phyloP scores from a whole-genome alignment of 306 rosid species.

The Fagus crenata region DNA sequence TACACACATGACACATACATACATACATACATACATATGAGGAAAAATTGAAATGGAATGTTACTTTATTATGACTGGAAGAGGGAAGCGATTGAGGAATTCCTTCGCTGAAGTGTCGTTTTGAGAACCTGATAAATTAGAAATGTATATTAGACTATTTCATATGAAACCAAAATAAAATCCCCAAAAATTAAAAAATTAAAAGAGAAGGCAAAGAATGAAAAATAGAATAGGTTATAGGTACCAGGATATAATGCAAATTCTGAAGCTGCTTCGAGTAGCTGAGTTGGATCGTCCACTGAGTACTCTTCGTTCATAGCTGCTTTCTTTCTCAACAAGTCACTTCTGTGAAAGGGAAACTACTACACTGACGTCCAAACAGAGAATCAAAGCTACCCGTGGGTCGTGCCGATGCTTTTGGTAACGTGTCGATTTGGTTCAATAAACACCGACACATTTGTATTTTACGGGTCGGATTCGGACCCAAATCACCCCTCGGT shows the following conservation, averaged over 20 bases:
- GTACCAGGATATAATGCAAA: constrained; percentile 66
- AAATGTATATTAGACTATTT: neutral
- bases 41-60: neutral
- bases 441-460: neutral
- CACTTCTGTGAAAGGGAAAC: neutral
- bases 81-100: constrained; percentile 79
- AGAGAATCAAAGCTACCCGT: neutral
- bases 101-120: constrained; percentile 61
- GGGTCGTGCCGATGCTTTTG: neutral
- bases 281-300: constrained; percentile 57
- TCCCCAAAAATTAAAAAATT: neutral
- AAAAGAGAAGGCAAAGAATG: neutral
- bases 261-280: constrained; percentile 70
- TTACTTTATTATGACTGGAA: constrained; percentile 65
- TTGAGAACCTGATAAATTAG: constrained; percentile 52
- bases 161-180: neutral
- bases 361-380: too few species aligned
- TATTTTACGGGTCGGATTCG: neutral
- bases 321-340: neutral
- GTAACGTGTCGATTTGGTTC: neutral
- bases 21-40: neutral
- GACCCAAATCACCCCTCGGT: neutral
- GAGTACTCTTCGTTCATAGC: constrained; percentile 46
- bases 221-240: neutral
- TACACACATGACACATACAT: too few species aligned